These are phyloP conservation scores for Tolypocladium ovalisporum DNA, from an alignment of 2,329 filamentous ascomycete genomes.

Conservation along the genomic window DNA sequence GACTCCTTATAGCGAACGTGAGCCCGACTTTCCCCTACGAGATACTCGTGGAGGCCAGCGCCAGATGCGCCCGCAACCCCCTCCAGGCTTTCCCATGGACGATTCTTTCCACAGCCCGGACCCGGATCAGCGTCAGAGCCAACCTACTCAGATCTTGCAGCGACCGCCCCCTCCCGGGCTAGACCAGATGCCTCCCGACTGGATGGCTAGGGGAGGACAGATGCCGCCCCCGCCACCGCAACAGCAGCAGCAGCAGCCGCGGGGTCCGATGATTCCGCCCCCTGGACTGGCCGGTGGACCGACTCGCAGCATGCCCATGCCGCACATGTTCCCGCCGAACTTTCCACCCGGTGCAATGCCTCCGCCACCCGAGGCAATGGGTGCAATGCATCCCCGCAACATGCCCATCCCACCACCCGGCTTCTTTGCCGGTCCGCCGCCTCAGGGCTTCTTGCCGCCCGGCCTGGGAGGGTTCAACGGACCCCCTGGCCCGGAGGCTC, in stretches of 20 bases:
- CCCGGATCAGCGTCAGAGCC: conserved; percentile 34
- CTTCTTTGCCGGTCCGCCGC: conserved; percentile 40
- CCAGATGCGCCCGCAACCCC: conserved; percentile 32
- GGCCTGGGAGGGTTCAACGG: conserved; percentile 47
- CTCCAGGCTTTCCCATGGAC: conserved; percentile 41
- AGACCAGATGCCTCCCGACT: conserved; percentile 47
- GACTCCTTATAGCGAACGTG: conserved; percentile 35
- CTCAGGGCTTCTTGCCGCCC: conserved; percentile 42
- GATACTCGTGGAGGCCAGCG: conserved; percentile 24
- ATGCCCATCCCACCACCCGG: conserved; percentile 47
- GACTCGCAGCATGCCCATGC: conserved; percentile 35
- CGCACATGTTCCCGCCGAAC: conserved; percentile 51
- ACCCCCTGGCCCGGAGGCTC: conserved; percentile 32
- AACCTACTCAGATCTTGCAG: conserved; percentile 54
- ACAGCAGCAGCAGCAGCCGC: conserved; percentile 10
- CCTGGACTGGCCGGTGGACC: conserved; percentile 37
- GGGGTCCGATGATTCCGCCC: conserved; percentile 49
- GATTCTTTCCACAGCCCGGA: conserved; percentile 40
- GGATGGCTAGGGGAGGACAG: conserved; percentile 35
- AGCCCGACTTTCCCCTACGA: conserved; percentile 29
- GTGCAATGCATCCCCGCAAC: conserved; percentile 39
- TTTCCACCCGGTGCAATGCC: conserved; percentile 40
- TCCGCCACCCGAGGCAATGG: conserved; percentile 35
- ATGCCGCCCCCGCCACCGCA: conserved; percentile 25
- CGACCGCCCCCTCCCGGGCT: conserved; percentile 51